Evolutionary conservation across 2,329 filamentous ascomycete species (phyloP).

Genomic region (Leptographium radiaticola): DNA sequence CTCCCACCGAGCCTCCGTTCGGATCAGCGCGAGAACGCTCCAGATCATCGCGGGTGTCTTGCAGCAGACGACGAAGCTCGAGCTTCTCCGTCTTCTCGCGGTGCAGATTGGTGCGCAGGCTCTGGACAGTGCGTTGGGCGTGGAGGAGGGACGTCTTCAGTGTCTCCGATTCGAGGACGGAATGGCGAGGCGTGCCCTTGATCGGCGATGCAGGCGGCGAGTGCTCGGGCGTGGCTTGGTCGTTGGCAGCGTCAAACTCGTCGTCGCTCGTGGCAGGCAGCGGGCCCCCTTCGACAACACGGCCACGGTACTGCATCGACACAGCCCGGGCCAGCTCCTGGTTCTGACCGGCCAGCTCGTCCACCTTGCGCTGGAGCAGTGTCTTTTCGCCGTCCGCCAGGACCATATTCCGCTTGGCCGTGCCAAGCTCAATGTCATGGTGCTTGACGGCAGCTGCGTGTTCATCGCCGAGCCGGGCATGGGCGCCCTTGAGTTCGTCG

Average conservation of each 20-base stretch:
- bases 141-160: slow-evolving; percentile 88
- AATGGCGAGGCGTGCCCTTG: slow-evolving; percentile 83
- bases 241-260: slow-evolving; percentile 49
- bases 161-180: slow-evolving; percentile 88
- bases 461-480: slow-evolving; percentile 72
- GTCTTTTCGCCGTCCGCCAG: slow-evolving; percentile 66
- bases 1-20: slow-evolving; percentile 15
- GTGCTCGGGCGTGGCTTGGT: slow-evolving; percentile 69
- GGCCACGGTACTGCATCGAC: slow-evolving; percentile 52
- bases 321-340: slow-evolving; percentile 80
- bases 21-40: slow-evolving; percentile 53
- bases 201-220: slow-evolving; percentile 83
- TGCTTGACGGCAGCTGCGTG: slow-evolving; percentile 64
- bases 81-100: slow-evolving; percentile 98
- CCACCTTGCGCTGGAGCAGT: slow-evolving; percentile 71
- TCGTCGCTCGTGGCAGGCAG: slow-evolving; percentile 47
- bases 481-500: slow-evolving; percentile 72
- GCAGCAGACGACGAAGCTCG: slow-evolving; percentile 85
- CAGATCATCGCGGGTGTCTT: slow-evolving; percentile 87
- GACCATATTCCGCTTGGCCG: slow-evolving; percentile 65
- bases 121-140: slow-evolving; percentile 93
- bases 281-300: slow-evolving; percentile 51
- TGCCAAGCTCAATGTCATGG: slow-evolving; percentile 78
- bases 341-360: slow-evolving; percentile 80
- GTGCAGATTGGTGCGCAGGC: slow-evolving; percentile 85